Conservation (phyloP, 805 yeast species). For the Metschnikowia matae region DNA sequence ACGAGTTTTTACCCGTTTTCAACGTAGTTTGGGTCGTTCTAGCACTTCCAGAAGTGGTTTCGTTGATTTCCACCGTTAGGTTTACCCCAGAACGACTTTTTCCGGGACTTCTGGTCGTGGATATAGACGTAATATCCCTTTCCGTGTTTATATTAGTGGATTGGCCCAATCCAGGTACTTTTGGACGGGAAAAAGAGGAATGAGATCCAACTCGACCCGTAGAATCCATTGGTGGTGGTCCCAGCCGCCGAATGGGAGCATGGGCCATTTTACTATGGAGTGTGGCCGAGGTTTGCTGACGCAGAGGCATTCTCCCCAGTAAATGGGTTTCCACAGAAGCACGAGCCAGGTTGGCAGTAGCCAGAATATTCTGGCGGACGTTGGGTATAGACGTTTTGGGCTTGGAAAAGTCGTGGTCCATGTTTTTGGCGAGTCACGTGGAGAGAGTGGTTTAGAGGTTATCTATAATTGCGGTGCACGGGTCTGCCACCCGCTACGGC, state of each 20-base stretch:
- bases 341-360: not conserved
- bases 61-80: too few species aligned
- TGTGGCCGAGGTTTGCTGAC: conserved; percentile 9
- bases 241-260: not conserved
- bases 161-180: not conserved
- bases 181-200: not conserved
- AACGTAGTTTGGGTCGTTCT: too few species aligned
- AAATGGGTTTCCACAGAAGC: conserved; percentile 40
- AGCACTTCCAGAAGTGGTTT: too few species aligned
- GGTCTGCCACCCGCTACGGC: not conserved
- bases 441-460: not conserved
- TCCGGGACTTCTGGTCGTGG: too few species aligned
- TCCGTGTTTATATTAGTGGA: too few species aligned
- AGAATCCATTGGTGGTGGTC: not conserved
- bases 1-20: too few species aligned
- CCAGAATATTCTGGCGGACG: conserved; percentile 13
- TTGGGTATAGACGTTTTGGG: not conserved
- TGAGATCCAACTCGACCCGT: not conserved
- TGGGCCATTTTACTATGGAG: conserved; percentile 10
- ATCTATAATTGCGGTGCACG: not conserved
- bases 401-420: not conserved
- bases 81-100: too few species aligned
- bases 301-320: conserved; percentile 32
- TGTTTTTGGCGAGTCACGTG: not conserved
- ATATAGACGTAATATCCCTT: too few species aligned